These are phyloP conservation scores for Lactarius sp. DNA, from an alignment of 768 basidiomycete genomes.

Conservation along the genomic window DNA sequence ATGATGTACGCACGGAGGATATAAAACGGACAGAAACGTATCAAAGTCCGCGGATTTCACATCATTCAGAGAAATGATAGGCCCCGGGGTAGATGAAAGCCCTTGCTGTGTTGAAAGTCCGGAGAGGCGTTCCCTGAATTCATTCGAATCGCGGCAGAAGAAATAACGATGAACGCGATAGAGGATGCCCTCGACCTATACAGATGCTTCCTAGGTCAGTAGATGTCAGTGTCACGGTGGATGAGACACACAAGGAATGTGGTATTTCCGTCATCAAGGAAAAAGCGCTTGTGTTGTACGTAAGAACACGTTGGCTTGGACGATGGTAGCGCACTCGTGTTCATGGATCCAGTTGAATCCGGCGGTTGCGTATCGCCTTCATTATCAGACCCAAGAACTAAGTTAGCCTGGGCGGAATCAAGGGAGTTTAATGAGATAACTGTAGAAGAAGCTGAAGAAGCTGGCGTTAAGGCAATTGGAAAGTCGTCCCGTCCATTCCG, in stretches of 20 bases:
- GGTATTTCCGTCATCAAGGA: constrained; percentile 19
- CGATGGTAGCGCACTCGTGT: not conserved
- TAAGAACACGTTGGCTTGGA: not conserved
- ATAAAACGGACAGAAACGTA: constrained; percentile 19
- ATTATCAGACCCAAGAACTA: not conserved
- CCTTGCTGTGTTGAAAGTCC: not conserved
- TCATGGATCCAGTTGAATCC: not conserved
- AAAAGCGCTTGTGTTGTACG: constrained; percentile 9
- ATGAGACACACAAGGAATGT: constrained; percentile 8
- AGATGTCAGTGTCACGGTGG: not conserved
- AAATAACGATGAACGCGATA: constrained; percentile 21
- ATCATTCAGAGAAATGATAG: not conserved
- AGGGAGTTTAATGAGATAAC: constrained; percentile 10
- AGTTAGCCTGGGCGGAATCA: not conserved
- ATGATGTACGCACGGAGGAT: constrained; percentile 13
- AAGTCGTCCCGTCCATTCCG: too few species aligned
- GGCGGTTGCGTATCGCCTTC: not conserved
- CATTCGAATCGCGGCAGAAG: constrained; percentile 14
- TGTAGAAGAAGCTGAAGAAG: not conserved
- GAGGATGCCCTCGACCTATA: constrained; percentile 9
- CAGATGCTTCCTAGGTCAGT: not conserved
- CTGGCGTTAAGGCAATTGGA: not conserved
- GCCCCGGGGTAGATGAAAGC: not conserved
- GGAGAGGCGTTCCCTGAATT: not conserved
- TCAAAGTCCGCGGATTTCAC: constrained; percentile 18